A percentile compares a stretch with the other conserved stretches of the same genome.
Evolutionary conservation across 108 stramenopile species (phyloP).

Genomic region (Fistulifera pelliculosa): DNA sequence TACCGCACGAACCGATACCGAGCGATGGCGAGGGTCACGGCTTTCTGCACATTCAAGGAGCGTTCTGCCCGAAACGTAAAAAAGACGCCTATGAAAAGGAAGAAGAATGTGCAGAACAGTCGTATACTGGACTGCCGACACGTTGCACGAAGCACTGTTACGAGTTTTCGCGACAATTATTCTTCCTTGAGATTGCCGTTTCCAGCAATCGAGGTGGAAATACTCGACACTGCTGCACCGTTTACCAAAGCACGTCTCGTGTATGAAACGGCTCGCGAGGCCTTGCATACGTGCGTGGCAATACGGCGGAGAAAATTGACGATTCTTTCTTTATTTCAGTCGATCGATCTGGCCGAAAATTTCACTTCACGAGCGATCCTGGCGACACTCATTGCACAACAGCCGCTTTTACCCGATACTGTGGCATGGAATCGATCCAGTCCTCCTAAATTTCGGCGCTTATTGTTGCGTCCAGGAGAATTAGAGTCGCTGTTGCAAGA

Average conservation of each 20-base stretch:
- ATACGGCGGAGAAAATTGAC: slow-evolving; percentile 22
- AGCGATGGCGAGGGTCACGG: slow-evolving; percentile 13
- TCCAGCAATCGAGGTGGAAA: slow-evolving; percentile 14
- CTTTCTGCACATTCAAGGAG: slow-evolving; percentile 55
- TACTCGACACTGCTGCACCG: slow-evolving; percentile 21
- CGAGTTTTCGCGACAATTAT: slow-evolving; percentile 10
- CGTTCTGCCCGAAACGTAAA: slow-evolving; percentile 36
- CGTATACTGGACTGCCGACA: slow-evolving; percentile 18
- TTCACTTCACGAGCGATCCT: slow-evolving; percentile 38
- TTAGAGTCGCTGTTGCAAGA: slow-evolving; percentile 15
- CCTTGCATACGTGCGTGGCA: slow-evolving; percentile 12
- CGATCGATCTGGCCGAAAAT: background rate
- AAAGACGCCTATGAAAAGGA: slow-evolving; percentile 3
- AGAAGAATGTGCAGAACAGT: slow-evolving; percentile 4
- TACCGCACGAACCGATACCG: slow-evolving; percentile 73
- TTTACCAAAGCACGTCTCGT: slow-evolving; percentile 38
- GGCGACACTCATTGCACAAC: slow-evolving; percentile 37
- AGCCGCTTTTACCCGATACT: slow-evolving; percentile 16
- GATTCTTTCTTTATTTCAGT: slow-evolving; percentile 19
- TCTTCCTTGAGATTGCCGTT: background rate
- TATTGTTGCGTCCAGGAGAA: slow-evolving; percentile 20
- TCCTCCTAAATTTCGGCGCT: slow-evolving; percentile 75
- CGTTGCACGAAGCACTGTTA: slow-evolving; percentile 13
- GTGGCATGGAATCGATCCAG: slow-evolving; percentile 52
- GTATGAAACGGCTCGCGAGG: slow-evolving; percentile 20